Evolutionary conservation across 2,329 filamentous ascomycete genomes (phyloP).

Genomic region (Leptographium wingfieldii): DNA sequence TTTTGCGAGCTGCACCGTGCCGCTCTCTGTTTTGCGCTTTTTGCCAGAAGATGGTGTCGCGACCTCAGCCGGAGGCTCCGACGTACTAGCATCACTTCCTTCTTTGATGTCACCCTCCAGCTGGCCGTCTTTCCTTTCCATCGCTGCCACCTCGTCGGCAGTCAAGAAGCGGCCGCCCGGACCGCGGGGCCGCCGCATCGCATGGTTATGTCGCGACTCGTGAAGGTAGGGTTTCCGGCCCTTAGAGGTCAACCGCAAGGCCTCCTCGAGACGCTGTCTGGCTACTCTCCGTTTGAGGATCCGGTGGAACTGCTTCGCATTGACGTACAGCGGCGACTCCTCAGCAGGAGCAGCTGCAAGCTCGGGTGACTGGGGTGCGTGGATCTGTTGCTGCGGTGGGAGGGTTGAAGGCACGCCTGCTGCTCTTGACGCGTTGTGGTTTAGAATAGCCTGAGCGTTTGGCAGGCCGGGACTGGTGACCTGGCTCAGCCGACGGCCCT

Average conservation of each 20-base stretch:
- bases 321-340: constrained; percentile 92
- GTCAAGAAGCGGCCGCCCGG: constrained; percentile 93
- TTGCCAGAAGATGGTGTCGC: constrained; percentile 26
- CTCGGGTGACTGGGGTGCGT: constrained; percentile 65
- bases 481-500: constrained; percentile 57
- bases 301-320: constrained; percentile 96
- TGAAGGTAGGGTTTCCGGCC: constrained; percentile 94
- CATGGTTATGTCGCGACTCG: constrained; percentile 94
- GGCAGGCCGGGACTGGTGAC: constrained; percentile 63
- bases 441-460: constrained; percentile 65
- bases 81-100: constrained; percentile 17
- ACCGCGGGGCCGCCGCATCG: constrained; percentile 87
- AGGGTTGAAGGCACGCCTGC: constrained; percentile 46
- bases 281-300: constrained; percentile 91
- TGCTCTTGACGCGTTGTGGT: constrained; percentile 42
- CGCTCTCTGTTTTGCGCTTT: constrained; percentile 49
- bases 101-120: constrained; percentile 24
- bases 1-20: constrained; percentile 37
- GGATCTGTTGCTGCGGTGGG: constrained; percentile 50
- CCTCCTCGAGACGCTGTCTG: constrained; percentile 85
- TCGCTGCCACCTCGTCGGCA: constrained; percentile 84
- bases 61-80: constrained; percentile 8
- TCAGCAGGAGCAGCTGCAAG: constrained; percentile 61
- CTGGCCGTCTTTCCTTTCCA: constrained; percentile 54
- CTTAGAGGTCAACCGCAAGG: constrained; percentile 82